A percentile compares a stretch with the other conserved stretches of the same genome.
These are phyloP conservation scores for Rhizoclosmatium globosum DNA, from an alignment of 192 early-diverging fungal species.

Conservation along the genomic window DNA sequence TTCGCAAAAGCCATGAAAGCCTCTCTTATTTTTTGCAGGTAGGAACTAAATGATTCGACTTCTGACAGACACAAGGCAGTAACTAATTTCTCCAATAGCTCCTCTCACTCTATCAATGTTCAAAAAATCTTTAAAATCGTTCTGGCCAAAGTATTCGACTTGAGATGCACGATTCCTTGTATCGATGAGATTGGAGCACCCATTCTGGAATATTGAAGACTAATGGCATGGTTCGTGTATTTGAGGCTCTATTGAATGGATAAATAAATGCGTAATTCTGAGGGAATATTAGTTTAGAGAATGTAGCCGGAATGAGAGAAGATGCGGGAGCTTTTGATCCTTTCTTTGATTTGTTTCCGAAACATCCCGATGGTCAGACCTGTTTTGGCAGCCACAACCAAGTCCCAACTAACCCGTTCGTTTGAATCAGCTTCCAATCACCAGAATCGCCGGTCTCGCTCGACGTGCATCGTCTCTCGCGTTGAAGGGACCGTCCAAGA, in stretches of 20 bases:
- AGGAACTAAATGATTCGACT: too few species aligned
- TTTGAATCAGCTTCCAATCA: not conserved
- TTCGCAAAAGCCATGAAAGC: constrained; percentile 95
- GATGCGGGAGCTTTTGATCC: not conserved
- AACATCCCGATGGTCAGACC: constrained; percentile 3
- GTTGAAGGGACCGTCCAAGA: not conserved
- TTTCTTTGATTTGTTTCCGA: constrained; percentile 9
- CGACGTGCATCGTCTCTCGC: not conserved
- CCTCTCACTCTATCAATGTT: constrained; percentile 92
- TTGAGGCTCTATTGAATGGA: too few species aligned
- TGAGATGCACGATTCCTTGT: constrained; percentile 92
- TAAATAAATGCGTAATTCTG: not conserved
- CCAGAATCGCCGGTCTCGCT: not conserved
- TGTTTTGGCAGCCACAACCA: not conserved
- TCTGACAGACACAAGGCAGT: too few species aligned
- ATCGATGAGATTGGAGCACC: constrained; percentile 91
- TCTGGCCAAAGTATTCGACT: constrained; percentile 89
- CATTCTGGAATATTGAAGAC: constrained; percentile 82
- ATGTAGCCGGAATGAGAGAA: not conserved
- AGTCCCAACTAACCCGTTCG: not conserved
- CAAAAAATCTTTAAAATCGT: constrained; percentile 99
- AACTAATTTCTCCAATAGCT: constrained; percentile 30
- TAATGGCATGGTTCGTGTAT: not conserved
- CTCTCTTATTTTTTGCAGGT: constrained; percentile 91
- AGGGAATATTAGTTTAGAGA: not conserved